phyloP scores from a whole-genome alignment of 2,329 filamentous ascomycete species.

The Pseudogymnoascus sp. region DNA sequence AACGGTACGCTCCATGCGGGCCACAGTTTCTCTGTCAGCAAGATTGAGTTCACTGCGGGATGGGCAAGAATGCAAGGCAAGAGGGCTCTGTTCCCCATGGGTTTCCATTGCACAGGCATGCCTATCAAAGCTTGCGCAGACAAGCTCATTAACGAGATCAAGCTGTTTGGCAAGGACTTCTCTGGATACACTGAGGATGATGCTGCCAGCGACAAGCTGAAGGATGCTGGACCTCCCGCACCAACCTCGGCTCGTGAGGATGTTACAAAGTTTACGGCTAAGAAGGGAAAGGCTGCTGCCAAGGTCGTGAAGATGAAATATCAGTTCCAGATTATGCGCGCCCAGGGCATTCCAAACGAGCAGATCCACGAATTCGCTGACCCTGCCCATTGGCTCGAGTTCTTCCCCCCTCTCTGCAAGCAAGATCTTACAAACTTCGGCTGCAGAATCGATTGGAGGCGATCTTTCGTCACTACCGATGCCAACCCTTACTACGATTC shows the following conservation, averaged over 20 bases:
- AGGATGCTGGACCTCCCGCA: conserved; percentile 43
- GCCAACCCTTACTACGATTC: conserved; percentile 95
- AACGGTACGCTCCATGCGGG: conserved; percentile 85
- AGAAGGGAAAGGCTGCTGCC: conserved; percentile 83
- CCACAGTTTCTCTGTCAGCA: conserved; percentile 84
- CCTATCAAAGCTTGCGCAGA: conserved; percentile 96
- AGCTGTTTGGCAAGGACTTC: conserved; percentile 81
- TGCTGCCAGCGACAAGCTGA: conserved; percentile 42
- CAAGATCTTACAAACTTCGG: conserved; percentile 77
- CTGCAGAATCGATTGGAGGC: conserved; percentile 83
- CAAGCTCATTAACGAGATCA: conserved; percentile 84
- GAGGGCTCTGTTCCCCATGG: conserved; percentile 77
- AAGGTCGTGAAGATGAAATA: conserved; percentile 94
- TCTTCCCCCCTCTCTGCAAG: conserved; percentile 78
- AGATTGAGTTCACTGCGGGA: conserved; percentile 86
- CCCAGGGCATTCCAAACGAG: conserved; percentile 75
- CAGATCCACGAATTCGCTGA: conserved; percentile 94
- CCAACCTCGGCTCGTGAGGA: conserved; percentile 69
- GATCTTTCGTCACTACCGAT: conserved; percentile 89
- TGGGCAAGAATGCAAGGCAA: conserved; percentile 88
- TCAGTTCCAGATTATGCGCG: conserved; percentile 90
- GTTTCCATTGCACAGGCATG: conserved; percentile 95
- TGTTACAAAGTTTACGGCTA: conserved; percentile 82
- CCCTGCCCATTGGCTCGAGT: conserved; percentile 82
- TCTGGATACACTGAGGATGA: conserved; percentile 63